These are phyloP conservation scores for Calocybe indica DNA, from an alignment of 768 basidiomycete genomes.

Conservation along the genomic window DNA sequence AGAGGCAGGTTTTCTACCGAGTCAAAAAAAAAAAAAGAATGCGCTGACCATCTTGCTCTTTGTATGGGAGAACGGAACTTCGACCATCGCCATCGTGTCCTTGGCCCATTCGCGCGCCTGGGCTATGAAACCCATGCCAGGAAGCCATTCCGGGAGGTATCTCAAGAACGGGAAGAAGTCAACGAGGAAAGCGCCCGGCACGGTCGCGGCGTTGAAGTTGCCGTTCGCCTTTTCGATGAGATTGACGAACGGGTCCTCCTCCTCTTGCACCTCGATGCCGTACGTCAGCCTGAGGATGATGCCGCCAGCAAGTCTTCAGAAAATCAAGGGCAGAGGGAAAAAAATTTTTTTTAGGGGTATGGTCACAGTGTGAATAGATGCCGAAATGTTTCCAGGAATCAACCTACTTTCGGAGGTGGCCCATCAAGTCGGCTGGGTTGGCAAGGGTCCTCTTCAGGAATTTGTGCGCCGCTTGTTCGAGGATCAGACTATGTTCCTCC, in stretches of 20 bases:
- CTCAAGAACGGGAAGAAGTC: constrained; percentile 25
- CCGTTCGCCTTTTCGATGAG: constrained; percentile 17
- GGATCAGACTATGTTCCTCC: constrained; percentile 23
- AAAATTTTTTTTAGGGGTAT: neutral
- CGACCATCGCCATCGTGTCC: constrained; percentile 24
- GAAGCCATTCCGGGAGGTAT: constrained; percentile 40
- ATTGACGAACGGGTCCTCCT: constrained; percentile 24
- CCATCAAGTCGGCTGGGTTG: constrained; percentile 22
- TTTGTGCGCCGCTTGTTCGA: constrained; percentile 26
- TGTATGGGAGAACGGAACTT: constrained; percentile 27
- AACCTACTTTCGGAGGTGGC: constrained; percentile 37
- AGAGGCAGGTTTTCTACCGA: neutral
- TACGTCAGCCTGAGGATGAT: constrained; percentile 23
- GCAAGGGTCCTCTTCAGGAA: constrained; percentile 31
- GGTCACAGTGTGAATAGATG: neutral
- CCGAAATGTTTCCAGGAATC: neutral
- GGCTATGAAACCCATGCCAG: constrained; percentile 40
- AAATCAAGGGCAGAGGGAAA: neutral
- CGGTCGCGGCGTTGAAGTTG: constrained; percentile 14
- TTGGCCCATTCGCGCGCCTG: constrained; percentile 29
- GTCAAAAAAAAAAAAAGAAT: neutral
- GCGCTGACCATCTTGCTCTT: constrained; percentile 25
- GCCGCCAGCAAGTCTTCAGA: constrained; percentile 16
- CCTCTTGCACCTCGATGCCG: constrained; percentile 21
- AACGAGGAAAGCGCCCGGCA: constrained; percentile 24